These are phyloP conservation scores for Moringa oleifera DNA, from an alignment of 345 rosid species.

Conservation along the genomic window DNA sequence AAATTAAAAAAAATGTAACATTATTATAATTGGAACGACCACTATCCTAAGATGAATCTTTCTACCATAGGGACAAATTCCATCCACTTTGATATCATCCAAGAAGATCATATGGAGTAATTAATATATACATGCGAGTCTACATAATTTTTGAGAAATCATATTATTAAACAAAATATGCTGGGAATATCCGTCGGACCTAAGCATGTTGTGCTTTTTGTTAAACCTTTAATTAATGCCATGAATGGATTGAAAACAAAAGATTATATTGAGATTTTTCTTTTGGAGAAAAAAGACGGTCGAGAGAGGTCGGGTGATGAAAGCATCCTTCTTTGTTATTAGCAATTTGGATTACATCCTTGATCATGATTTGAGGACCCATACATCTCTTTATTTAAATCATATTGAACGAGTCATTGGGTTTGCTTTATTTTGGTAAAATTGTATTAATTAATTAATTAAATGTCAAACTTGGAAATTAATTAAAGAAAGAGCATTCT, in stretches of 20 bases:
- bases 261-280: constrained; percentile 2
- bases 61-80: no score
- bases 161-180: constrained; percentile 6
- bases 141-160: no score
- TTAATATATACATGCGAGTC: no score
- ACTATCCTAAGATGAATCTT: no score
- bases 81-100: no score
- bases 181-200: constrained; percentile 19
- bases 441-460: no score
- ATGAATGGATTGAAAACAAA: background rate
- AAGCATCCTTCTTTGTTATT: constrained; percentile 4
- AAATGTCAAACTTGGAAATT: no score
- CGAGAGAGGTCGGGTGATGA: no score
- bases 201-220: background rate
- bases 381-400: background rate
- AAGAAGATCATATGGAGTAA: no score
- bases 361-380: constrained; percentile 16
- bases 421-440: background rate
- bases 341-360: constrained; percentile 21
- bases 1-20: no score
- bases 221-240: background rate
- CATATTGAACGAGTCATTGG: background rate
- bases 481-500: no score
- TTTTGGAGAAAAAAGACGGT: background rate
- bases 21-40: no score